phyloP scores from a whole-genome alignment of 2,329 filamentous ascomycete genomes.

The Mycosphaerelloides madeirae region DNA sequence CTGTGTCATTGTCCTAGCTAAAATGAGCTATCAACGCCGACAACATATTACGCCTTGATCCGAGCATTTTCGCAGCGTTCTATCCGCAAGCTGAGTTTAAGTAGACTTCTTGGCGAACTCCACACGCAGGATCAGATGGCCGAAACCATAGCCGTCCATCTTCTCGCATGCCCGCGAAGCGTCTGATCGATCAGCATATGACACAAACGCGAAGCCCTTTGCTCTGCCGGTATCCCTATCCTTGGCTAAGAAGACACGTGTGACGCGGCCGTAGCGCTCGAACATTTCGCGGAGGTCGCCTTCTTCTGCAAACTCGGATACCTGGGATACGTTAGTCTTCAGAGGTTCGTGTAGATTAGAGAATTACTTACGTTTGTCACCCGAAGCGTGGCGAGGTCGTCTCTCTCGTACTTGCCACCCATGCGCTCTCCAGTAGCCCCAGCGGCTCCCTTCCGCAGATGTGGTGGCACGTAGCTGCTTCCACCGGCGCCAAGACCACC shows the following conservation, averaged over 20 bases:
- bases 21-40: too few relatives aligned
- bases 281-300: slow-evolving; percentile 95
- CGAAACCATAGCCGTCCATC: slow-evolving; percentile 93
- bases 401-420: slow-evolving; percentile 90
- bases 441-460: slow-evolving; percentile 68
- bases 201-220: slow-evolving; percentile 99
- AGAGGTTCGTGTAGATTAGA: slow-evolving; percentile 18
- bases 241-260: slow-evolving; percentile 95
- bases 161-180: slow-evolving; percentile 91
- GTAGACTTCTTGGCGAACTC: slow-evolving; percentile 70
- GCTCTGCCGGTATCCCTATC: slow-evolving; percentile 92
- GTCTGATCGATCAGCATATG: slow-evolving; percentile 83
- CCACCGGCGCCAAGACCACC: slow-evolving; percentile 60
- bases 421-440: slow-evolving; percentile 72
- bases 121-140: slow-evolving; percentile 79
- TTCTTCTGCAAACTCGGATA: slow-evolving; percentile 96
- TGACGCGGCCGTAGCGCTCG: slow-evolving; percentile 93
- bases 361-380: slow-evolving; percentile 85
- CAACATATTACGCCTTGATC: too few relatives aligned
- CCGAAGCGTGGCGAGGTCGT: slow-evolving; percentile 91
- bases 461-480: slow-evolving; percentile 83
- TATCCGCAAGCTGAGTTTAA: too few relatives aligned
- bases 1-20: too few relatives aligned
- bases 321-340: slow-evolving; percentile 47
- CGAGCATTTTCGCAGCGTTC: too few relatives aligned